phyloP scores from a whole-genome alignment of 352 stramenopile genomes.

The Pythium utonaiense region DNA sequence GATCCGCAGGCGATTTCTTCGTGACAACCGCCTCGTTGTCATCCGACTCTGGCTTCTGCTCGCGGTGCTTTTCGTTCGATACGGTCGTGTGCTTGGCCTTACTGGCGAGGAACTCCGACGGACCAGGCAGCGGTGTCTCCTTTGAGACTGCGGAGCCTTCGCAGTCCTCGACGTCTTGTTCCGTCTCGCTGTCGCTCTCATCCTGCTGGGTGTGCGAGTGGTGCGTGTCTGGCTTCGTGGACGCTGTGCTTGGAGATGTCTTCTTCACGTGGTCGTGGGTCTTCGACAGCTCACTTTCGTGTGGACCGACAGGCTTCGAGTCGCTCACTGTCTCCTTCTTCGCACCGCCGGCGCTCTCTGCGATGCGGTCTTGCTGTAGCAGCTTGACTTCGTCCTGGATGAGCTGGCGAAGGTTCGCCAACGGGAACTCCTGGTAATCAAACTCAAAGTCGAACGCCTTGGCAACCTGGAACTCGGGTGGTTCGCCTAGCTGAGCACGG shows the following conservation, averaged over 20 bases:
- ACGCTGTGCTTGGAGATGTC: conserved; percentile 11
- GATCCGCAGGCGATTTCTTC: conserved; percentile 15
- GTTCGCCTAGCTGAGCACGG: conserved; percentile 61
- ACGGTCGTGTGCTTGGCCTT: not conserved
- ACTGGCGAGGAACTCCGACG: conserved; percentile 8
- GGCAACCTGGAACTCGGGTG: conserved; percentile 58
- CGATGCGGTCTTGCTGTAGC: conserved; percentile 43
- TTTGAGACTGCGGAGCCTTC: not conserved
- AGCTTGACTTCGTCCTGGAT: conserved; percentile 79
- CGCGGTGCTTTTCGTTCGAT: conserved; percentile 5
- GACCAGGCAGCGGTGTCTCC: not conserved
- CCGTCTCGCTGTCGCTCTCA: conserved; percentile 21
- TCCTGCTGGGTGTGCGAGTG: conserved; percentile 15
- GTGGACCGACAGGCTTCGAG: not conserved
- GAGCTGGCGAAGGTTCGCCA: conserved; percentile 55
- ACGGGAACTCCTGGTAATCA: conserved; percentile 64
- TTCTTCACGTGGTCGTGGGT: conserved; percentile 11
- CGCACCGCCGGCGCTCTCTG: conserved; percentile 11
- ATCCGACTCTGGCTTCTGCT: conserved; percentile 40
- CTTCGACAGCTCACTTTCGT: conserved; percentile 11
- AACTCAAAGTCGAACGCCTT: conserved; percentile 83
- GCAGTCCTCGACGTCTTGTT: not conserved
- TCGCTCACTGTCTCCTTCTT: conserved; percentile 2
- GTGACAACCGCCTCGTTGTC: conserved; percentile 31
- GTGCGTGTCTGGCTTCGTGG: conserved; percentile 3